phyloP scores from a whole-genome alignment of 163 green algal genomes.

The Volvox carteri region DNA sequence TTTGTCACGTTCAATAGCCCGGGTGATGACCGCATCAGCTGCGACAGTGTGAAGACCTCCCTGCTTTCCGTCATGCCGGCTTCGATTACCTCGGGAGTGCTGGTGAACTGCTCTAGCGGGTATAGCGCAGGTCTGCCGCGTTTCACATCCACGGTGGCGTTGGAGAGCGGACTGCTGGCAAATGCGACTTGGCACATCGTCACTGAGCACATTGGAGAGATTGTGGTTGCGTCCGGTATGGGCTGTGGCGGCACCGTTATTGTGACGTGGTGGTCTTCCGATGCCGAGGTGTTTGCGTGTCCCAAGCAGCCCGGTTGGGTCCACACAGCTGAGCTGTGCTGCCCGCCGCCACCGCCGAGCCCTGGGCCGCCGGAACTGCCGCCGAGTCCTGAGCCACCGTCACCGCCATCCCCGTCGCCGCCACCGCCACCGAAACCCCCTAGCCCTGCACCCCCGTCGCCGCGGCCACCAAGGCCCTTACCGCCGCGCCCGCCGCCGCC shows the following conservation, averaged over 20 bases:
- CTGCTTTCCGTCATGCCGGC: not conserved
- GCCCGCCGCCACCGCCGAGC: slow-evolving; percentile 30
- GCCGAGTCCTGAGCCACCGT: not conserved
- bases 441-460: not conserved
- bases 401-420: not conserved
- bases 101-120: not conserved
- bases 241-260: slow-evolving; percentile 36
- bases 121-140: not conserved
- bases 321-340: slow-evolving; percentile 31
- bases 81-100: no score
- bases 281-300: not conserved
- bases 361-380: not conserved
- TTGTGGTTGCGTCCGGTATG: not conserved
- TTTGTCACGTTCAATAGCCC: not conserved
- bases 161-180: not conserved
- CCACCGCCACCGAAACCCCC: slow-evolving; percentile 17
- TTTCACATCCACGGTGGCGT: not conserved
- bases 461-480: not conserved
- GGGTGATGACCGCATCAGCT: not conserved
- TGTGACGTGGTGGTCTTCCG: not conserved
- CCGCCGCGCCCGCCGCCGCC: not conserved
- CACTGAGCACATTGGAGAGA: not conserved
- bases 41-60: not conserved
- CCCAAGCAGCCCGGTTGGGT: not conserved
- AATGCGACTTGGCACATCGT: not conserved